A percentile compares a stretch with the other conserved stretches of the same genome.
phyloP scores from a whole-genome alignment of 2,329 filamentous ascomycete genomes.

The Sporothrix luriei region DNA sequence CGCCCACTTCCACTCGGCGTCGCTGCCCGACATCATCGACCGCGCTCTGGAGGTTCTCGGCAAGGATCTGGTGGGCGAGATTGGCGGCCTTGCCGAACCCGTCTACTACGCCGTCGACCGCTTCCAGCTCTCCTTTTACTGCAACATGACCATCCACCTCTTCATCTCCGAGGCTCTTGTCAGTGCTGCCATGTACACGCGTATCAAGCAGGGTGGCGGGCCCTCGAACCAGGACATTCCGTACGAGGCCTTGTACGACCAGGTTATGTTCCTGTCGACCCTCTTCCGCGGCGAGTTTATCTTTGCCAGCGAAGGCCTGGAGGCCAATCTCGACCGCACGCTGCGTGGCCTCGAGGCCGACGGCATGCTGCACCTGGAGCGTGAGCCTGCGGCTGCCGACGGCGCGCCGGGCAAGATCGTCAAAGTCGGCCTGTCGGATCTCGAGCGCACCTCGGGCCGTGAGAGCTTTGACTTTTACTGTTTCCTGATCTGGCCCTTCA shows the following conservation, averaged over 20 bases:
- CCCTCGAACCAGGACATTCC: constrained; percentile 76
- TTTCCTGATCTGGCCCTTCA: constrained; percentile 97
- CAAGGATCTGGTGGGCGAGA: constrained; percentile 78
- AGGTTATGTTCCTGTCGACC: constrained; percentile 87
- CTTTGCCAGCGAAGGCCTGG: constrained; percentile 83
- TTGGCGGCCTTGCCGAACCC: constrained; percentile 79
- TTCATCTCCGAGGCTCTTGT: constrained; percentile 94
- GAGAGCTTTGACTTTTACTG: constrained; percentile 99
- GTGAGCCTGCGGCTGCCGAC: constrained; percentile 54
- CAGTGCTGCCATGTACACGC: constrained; percentile 85
- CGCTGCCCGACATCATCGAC: constrained; percentile 80
- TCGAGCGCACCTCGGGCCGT: constrained; percentile 74
- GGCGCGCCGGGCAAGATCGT: constrained; percentile 53
- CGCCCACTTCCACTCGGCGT: constrained; percentile 83
- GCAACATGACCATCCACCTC: constrained; percentile 98
- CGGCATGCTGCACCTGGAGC: constrained; percentile 69
- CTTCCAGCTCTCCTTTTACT: constrained; percentile 96
- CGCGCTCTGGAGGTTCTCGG: constrained; percentile 90
- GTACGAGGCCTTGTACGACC: constrained; percentile 71
- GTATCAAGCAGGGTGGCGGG: constrained; percentile 87
- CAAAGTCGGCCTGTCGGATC: constrained; percentile 71
- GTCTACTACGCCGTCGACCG: constrained; percentile 94
- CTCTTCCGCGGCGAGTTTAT: constrained; percentile 97
- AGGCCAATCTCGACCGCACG: constrained; percentile 77
- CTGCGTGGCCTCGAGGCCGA: constrained; percentile 76